Base-by-base conservation (phyloP, 306 rosid genomes). In the Prunus fruticosa region DNA sequence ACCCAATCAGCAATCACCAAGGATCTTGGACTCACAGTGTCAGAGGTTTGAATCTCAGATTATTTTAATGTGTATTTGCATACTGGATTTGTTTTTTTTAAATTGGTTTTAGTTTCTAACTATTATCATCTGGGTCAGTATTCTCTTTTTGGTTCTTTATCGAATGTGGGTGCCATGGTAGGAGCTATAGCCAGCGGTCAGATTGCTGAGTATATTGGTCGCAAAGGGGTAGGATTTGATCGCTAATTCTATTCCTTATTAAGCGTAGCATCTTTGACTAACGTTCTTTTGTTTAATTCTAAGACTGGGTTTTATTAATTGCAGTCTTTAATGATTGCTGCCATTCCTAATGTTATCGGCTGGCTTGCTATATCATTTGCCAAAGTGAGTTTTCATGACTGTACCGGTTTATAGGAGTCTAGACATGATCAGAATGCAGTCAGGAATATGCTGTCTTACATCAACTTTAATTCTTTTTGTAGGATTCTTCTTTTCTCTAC, bases 151-250 rank as follows among this genome's bases (percentile, higher is more conserved):
- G 98, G 98, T 56, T 95, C 98, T 73, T 74, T 95, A 66, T 92
- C 96, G 80, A 95, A 95, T 79, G 98, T 95, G 60, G 99, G 99
- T 63, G 97, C 97, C 58, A 95, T 95, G 99, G 86, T 95, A 70
- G 99, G 99, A 76, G 99, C 99, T 79, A 90, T 95, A 80, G 85
- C 97, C 32, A 95, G 99, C 80, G 99, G 99, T 60, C 99, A 95
- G 78, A 84, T 95, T 83, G 86, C 99, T 15, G 99, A 95, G 80
- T 88, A 89, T 84, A 82, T 92, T 41, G 99, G 99, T 23, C 93
- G 99, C 34, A 95, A 95, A 88, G 99, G 99, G 96, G 99, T 95
- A 82, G 61, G 65, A 45, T 28, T 61, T 14, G n/a, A 41, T 80
- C 61, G 10, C 38, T 68, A 50, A 51, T 57, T 65, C 27, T 32